Conservation (phyloP, 2,329 filamentous ascomycete genomes). For the Paramyrothecium sp. region DNA sequence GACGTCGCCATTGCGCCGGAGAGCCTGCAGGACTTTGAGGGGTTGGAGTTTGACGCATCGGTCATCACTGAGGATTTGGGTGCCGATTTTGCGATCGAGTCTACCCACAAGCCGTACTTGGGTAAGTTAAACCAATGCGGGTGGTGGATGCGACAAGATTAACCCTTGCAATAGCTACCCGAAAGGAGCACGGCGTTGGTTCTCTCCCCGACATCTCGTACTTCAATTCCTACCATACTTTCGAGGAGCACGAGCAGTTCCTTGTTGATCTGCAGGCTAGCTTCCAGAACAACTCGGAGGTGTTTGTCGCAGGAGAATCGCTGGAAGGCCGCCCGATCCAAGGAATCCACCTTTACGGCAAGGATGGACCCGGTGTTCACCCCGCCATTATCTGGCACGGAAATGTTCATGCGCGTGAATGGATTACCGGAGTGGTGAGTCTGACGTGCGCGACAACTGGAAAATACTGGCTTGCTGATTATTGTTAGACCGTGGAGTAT, state of each 20-base stretch:
- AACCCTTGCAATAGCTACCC: conserved; percentile 1
- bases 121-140: background rate
- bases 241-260: conserved; percentile 48
- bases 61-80: conserved; percentile 21
- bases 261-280: conserved; percentile 41
- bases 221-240: conserved; percentile 54
- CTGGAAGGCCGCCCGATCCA: conserved; percentile 53
- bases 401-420: conserved; percentile 57
- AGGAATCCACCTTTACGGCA: conserved; percentile 55
- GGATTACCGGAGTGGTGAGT: conserved; percentile 44
- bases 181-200: conserved; percentile 1
- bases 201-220: conserved; percentile 26
- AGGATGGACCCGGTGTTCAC: conserved; percentile 36
- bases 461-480: background rate
- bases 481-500: conserved; percentile 40
- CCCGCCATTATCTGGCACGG: conserved; percentile 53
- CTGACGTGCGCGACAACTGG: background rate
- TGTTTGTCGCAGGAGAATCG: conserved; percentile 48
- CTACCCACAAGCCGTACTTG: conserved; percentile 11
- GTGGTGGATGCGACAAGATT: background rate
- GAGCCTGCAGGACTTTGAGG: conserved; percentile 15
- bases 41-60: conserved; percentile 17
- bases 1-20: conserved; percentile 23
- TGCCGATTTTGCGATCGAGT: conserved; percentile 19
- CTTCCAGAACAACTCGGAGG: conserved; percentile 42